A percentile compares a stretch with the other conserved stretches of the same genome.
These are phyloP conservation scores for Trichoderma brevicompactum DNA, from an alignment of 2,329 filamentous ascomycete species.

Conservation along the genomic window DNA sequence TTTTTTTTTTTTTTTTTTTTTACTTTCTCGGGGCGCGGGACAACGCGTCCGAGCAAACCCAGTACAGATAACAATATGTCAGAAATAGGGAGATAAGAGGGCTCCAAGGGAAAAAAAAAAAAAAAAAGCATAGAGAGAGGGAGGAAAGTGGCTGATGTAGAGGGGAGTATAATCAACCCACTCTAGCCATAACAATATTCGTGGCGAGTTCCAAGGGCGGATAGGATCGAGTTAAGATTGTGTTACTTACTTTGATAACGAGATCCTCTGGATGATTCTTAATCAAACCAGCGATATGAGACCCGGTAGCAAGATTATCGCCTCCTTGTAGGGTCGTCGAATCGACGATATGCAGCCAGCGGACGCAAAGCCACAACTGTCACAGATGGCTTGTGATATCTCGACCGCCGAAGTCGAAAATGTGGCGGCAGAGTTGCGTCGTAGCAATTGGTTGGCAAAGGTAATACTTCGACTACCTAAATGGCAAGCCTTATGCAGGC, in stretches of 20 bases:
- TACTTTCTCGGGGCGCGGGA: not conserved
- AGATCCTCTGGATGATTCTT: not conserved
- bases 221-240: not conserved
- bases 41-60: not conserved
- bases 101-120: not conserved
- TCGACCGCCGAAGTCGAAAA: not conserved
- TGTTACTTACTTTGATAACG: slow-evolving; percentile 4
- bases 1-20: not conserved
- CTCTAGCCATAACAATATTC: not conserved
- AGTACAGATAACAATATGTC: not conserved
- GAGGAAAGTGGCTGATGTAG: not conserved
- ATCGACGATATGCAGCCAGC: not conserved
- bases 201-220: not conserved
- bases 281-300: not conserved
- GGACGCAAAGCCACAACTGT: slow-evolving; percentile 12
- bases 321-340: not conserved
- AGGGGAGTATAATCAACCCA: not conserved
- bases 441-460: slow-evolving; percentile 11
- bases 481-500: slow-evolving; percentile 22
- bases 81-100: not conserved
- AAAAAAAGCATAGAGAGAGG: too few species aligned
- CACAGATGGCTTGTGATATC: slow-evolving; percentile 8
- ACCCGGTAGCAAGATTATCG: not conserved
- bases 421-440: slow-evolving; percentile 17
- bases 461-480: slow-evolving; percentile 12